phyloP scores from a whole-genome alignment of 2,329 filamentous ascomycete genomes.

The Fusarium xylarioides region DNA sequence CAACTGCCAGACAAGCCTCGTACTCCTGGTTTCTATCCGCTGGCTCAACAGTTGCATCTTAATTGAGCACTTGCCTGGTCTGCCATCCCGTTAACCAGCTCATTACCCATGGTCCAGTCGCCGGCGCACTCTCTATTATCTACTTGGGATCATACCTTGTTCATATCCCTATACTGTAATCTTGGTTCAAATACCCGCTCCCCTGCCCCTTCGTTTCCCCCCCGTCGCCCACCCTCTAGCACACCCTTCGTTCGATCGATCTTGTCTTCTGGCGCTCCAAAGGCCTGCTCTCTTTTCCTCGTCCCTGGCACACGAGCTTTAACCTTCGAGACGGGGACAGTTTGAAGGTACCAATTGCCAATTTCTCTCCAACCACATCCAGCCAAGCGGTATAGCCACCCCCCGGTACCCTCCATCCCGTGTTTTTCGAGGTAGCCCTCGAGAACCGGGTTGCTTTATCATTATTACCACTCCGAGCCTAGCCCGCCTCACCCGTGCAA shows the following conservation, averaged over 20 bases:
- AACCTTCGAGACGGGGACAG: slow-evolving; percentile 26
- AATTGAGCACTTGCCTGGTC: slow-evolving; percentile 34
- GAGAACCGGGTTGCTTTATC: slow-evolving; percentile 50
- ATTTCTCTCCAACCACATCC: slow-evolving; percentile 29
- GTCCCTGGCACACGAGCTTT: slow-evolving; percentile 35
- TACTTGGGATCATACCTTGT: slow-evolving; percentile 49
- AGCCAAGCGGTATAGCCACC: slow-evolving; percentile 45
- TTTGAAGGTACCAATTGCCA: slow-evolving; percentile 24
- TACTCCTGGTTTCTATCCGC: slow-evolving; percentile 37
- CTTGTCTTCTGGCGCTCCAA: slow-evolving; percentile 40
- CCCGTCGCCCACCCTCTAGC: slow-evolving; percentile 42
- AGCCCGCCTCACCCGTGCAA: slow-evolving; percentile 59
- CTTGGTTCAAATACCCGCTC: slow-evolving; percentile 49
- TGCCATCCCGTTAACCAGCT: slow-evolving; percentile 44
- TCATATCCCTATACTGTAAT: slow-evolving; percentile 44
- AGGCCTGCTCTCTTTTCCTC: slow-evolving; percentile 36
- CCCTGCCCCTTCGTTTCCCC: slow-evolving; percentile 46
- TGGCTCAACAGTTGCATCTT: slow-evolving; percentile 31
- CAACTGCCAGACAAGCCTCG: slow-evolving; percentile 41
- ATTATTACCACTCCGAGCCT: slow-evolving; percentile 54
- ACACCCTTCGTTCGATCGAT: slow-evolving; percentile 45
- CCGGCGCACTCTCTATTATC: slow-evolving; percentile 43
- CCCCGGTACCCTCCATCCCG: slow-evolving; percentile 35
- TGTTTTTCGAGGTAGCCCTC: slow-evolving; percentile 42
- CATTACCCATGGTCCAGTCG: slow-evolving; percentile 42